Evolutionary conservation across 306 rosid species (phyloP).

Genomic region (Heteromeles arbutifolia): DNA sequence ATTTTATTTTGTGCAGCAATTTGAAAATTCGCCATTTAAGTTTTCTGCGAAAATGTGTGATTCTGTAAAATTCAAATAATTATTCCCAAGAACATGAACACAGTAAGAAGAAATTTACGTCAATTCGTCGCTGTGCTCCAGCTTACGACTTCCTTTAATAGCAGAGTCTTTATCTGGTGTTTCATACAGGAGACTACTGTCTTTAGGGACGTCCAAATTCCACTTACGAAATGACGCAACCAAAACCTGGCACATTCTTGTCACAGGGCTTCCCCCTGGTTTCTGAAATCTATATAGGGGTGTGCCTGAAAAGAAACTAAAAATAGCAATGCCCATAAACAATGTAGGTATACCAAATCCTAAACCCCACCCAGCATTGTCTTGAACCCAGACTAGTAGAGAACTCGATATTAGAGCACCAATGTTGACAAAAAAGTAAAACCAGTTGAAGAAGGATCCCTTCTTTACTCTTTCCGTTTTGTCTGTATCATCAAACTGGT

Average conservation of each 20-base stretch:
- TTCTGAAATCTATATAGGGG: conserved; percentile 86
- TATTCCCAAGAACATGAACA: neutral
- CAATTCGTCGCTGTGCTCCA: conserved; percentile 77
- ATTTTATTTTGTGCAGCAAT: neutral
- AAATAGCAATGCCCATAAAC: conserved; percentile 76
- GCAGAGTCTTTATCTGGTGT: conserved; percentile 70
- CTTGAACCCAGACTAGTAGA: conserved; percentile 83
- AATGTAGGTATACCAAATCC: conserved; percentile 97
- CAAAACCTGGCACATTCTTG: conserved; percentile 95
- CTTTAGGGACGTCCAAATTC: conserved; percentile 59
- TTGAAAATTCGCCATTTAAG: neutral
- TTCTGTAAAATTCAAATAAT: neutral
- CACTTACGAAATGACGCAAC: conserved; percentile 69
- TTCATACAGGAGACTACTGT: conserved; percentile 69
- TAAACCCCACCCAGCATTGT: conserved; percentile 93
- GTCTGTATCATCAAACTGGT: conserved; percentile 97
- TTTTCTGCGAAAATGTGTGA: neutral
- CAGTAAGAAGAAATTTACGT: conserved; percentile 35
- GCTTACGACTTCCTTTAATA: conserved; percentile 90
- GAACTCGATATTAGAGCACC: conserved; percentile 90
- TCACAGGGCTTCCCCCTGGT: conserved; percentile 94
- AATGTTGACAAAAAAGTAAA: conserved; percentile 81
- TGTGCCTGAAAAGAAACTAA: conserved; percentile 80
- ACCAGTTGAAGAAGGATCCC: conserved; percentile 98
- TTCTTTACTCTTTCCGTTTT: conserved; percentile 71